These are phyloP conservation scores for Stenogyne calaminthoides DNA, from an alignment of 305 asterid genomes.

Conservation along the genomic window DNA sequence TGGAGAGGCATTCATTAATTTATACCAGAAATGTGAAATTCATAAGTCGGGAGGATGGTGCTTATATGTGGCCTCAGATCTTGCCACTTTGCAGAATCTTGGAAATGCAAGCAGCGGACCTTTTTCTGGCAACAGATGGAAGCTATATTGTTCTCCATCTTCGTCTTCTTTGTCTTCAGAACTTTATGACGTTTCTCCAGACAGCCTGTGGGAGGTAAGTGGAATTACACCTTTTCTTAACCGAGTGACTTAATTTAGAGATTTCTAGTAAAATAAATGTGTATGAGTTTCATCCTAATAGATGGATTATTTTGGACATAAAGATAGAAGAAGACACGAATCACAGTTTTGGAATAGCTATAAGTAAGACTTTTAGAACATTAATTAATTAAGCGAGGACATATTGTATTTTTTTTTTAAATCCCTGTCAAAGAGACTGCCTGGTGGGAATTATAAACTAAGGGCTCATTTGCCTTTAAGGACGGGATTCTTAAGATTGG, in stretches of 20 bases:
- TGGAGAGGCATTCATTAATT: constrained; percentile 24
- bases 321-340: constrained; percentile 3
- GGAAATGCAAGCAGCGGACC: constrained; percentile 36
- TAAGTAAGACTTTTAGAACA: background rate
- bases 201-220: constrained; percentile 92
- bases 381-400: background rate
- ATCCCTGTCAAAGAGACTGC: background rate
- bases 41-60: constrained; percentile 45
- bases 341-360: background rate
- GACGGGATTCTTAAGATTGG: background rate
- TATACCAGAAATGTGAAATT: constrained; percentile 60
- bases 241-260: constrained; percentile 4
- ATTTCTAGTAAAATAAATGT: constrained; percentile 7
- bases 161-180: constrained; percentile 44
- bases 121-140: constrained; percentile 52
- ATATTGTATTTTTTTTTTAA: background rate
- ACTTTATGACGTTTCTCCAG: constrained; percentile 56
- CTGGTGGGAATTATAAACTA: background rate
- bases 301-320: constrained; percentile 6
- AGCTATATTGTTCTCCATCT: constrained; percentile 55
- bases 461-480: background rate
- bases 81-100: constrained; percentile 33
- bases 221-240: constrained; percentile 17
- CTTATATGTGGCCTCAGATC: constrained; percentile 38
- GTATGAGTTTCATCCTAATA: constrained; percentile 1